Evolutionary conservation across 1,139 yeast genomes (phyloP), one percentile per base, ranked within the genome.

Genomic region (Sugiyamaella grinbergsii): DNA sequence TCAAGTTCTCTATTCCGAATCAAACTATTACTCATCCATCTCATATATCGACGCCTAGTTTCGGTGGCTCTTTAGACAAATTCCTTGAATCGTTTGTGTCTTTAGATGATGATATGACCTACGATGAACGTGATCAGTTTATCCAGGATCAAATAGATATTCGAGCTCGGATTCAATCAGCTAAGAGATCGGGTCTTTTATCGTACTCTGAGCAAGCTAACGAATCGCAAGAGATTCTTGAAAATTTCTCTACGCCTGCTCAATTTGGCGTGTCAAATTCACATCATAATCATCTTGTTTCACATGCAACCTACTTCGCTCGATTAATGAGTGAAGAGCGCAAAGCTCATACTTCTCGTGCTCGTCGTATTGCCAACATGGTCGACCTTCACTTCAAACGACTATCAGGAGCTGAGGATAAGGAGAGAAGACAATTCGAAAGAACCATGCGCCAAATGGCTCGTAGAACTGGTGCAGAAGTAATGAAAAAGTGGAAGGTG

Each of bases 381-480:
- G 74, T 94, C 28, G 98, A 91, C 55, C 82, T 77, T 47, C 94
- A 93, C 71, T 93, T 90, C 71, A 86, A 85, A 61, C 82, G 90
- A 67, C 77, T 87, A 52, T 82, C 84, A 1, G 96, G 96, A 48
- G 96, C 95, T 42, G 90, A 87, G 58, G 98, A 93, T 58, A 79
- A 95, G 55, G 79, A 82, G 54, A 78, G 78, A 16, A 91, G 87
- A 60, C 85, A 77, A 57, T 80, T 80, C 54, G 74, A 71, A 42
- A 65, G 69, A 45, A 59, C 65, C 8, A 74, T 86, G 55, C 75
- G 77, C 52, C 81, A 78, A 52, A 70, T 91, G 31, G 95, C 97
- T 26, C 80, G 90, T 59, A 76, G 82, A 51, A 88, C 95, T 0
- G 83, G 87, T 1, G 84, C 82, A 58, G 91, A 93, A 32, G 96